Conservation (phyloP, 2,329 filamentous ascomycete species). For the Aspergillus niger region DNA sequence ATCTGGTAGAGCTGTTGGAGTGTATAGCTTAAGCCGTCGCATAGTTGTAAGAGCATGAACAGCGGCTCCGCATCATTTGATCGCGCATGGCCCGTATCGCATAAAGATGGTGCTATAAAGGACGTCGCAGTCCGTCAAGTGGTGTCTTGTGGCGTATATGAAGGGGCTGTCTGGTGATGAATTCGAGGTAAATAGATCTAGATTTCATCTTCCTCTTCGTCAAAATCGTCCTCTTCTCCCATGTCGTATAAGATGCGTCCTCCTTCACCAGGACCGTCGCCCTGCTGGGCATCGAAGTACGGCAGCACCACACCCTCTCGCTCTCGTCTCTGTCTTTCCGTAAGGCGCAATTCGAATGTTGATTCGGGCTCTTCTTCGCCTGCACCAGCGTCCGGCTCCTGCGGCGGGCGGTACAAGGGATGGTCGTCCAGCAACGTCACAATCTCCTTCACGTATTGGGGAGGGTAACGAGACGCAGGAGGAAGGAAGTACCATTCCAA, state of each 20-base stretch:
- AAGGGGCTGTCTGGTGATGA: not conserved
- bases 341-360: slow-evolving; percentile 84
- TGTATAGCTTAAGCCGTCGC: not conserved
- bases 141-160: not conserved
- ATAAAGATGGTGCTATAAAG: not conserved
- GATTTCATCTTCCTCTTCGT: slow-evolving; percentile 93
- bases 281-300: slow-evolving; percentile 94
- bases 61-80: not conserved
- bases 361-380: slow-evolving; percentile 64
- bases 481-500: slow-evolving; percentile 67
- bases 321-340: slow-evolving; percentile 84
- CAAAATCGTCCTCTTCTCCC: slow-evolving; percentile 94
- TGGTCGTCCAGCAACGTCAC: slow-evolving; percentile 74
- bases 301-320: slow-evolving; percentile 88
- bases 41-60: not conserved
- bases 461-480: slow-evolving; percentile 46
- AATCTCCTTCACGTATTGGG: slow-evolving; percentile 53
- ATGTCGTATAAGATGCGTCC: slow-evolving; percentile 96
- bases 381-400: slow-evolving; percentile 41
- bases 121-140: not conserved
- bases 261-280: slow-evolving; percentile 70
- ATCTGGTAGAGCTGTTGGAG: not conserved
- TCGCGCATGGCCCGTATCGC: not conserved
- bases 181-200: slow-evolving; percentile 39
- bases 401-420: slow-evolving; percentile 62